Percentiles rank a stretch among this genome's conserved stretches.
phyloP scores from a whole-genome alignment of 2,329 filamentous ascomycete genomes.

The Hypoxylon sp. region DNA sequence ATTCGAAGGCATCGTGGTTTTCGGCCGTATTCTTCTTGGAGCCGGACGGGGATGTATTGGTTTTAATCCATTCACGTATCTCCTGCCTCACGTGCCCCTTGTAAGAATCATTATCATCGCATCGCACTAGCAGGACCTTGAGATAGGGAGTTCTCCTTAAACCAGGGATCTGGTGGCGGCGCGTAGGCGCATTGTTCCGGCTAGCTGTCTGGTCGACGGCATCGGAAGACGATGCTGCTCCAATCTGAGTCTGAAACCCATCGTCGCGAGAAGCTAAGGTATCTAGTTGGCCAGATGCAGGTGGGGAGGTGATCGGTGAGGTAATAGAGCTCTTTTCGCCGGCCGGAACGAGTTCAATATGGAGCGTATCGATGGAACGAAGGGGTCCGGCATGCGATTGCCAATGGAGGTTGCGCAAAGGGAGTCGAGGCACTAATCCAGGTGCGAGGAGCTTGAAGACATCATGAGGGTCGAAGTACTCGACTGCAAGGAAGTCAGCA shows the following conservation, averaged over 20 bases:
- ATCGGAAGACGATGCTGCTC: slow-evolving; percentile 57
- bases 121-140: slow-evolving; percentile 89
- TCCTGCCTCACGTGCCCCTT: slow-evolving; percentile 83
- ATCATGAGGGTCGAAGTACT: slow-evolving; percentile 94
- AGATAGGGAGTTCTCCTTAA: slow-evolving; percentile 93
- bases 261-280: slow-evolving; percentile 63
- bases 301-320: slow-evolving; percentile 56
- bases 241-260: slow-evolving; percentile 72
- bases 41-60: slow-evolving; percentile 73
- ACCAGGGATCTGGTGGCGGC: slow-evolving; percentile 95
- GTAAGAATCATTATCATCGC: slow-evolving; percentile 96
- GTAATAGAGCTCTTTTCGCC: slow-evolving; percentile 60
- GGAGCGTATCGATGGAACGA: slow-evolving; percentile 92
- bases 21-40: slow-evolving; percentile 80
- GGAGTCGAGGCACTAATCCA: slow-evolving; percentile 82
- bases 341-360: slow-evolving; percentile 85
- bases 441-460: slow-evolving; percentile 87
- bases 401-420: slow-evolving; percentile 94
- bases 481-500: slow-evolving; percentile 70
- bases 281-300: slow-evolving; percentile 53
- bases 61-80: slow-evolving; percentile 92
- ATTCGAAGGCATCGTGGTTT: slow-evolving; percentile 96
- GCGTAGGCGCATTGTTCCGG: slow-evolving; percentile 61
- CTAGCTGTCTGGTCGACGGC: slow-evolving; percentile 56
- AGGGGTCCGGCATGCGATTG: slow-evolving; percentile 93